Base-by-base conservation (phyloP, 306 rosid genomes). In the Acacia acuminata region DNA sequence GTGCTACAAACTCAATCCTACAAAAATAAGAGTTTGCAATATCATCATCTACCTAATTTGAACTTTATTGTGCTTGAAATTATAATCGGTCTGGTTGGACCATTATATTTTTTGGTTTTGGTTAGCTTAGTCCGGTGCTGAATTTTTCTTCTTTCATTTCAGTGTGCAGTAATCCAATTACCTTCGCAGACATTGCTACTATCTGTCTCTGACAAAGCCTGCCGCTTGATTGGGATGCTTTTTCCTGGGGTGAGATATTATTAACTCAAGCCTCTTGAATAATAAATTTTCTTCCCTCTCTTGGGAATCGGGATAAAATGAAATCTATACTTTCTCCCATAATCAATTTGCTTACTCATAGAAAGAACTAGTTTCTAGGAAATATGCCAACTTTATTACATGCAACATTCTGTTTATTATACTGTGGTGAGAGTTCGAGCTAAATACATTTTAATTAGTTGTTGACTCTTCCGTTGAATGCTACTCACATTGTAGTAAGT, bases 161-260 rank as follows among this genome's bases (percentile, higher is more conserved):
- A 96, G 99, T 96, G 99, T 90, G 99, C 99, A 38, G 99, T 94
- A 79, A 96, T 96, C 81, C 98, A 96, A 73, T 80, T 96, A 84
- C 99, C 99, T 38, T 94, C 99, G 25, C 98, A 96, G 91, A 96
- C 99, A 0, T 75, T 96, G 91, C 94, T 94, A 80, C 91, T 96
- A 38, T 96, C 98, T 32, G 98, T 94, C 82, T 94, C 99, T 13
- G 97, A 96, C 87, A 96, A 91, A 87, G 97, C 98, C 72, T 91
- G 58, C 90, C 98, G 99, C 88, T 89, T 96, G 91, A 92, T 92
- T 77, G 99, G 99, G 85, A 94, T 96, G 99, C 98, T 96, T 77
- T 94, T 96, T 75, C 99, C 99, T 12, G 98, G 94, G 97, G 99
- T 96, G 80, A 85, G 93, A 73, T 38, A 60, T 70, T 55, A 16